Base-by-base conservation (phyloP, 23 red algal genomes). In the Cyanidioschyzon merolae region DNA sequence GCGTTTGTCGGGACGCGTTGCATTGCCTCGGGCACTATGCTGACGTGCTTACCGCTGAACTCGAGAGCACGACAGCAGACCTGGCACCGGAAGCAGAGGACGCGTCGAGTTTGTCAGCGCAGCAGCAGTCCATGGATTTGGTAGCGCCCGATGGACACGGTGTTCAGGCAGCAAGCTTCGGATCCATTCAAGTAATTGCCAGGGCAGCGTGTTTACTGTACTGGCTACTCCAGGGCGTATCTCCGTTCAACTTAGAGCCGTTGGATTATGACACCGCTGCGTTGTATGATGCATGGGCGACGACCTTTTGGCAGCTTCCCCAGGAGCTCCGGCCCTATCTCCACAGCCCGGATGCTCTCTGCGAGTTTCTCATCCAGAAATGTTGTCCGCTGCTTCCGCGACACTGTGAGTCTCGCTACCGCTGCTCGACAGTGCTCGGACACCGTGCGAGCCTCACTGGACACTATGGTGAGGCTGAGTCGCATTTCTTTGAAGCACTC, bases 401-500 rank as follows among this genome's bases (percentile, higher is more conserved):
- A 35, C 30, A 35, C n/a, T 71, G 63, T 32, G 21, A 35, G 63
- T 7, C 63, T 7, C 63, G 63, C 12, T 32, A 27, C 29, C 63
- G 63, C 29, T 71, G 63, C 63, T 71, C 63, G 29, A 7, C 32
- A 27, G 16, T 71, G 29, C 32, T 71, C n/a, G 63, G 63, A 25
- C 21, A 25, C 32, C 30, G 29, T 25, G 12, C 63, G 29, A 32
- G n/a, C n/a, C n/a, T 35, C 12, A 3, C 7, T 27, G 63, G 29
- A 25, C n/a, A 32, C 12, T 71, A 3, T 71, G 29, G n/a, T 35
- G 3, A 25, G 7, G 63, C 63, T 3, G 63, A 71, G 63, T 71
- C 63, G 63, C 63, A 71, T 35, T 35, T 27, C 7, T 71, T 71
- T 27, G 63, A 71, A 35, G 63, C 63, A 35, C 63, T 71, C 29